A percentile compares a stretch with the other conserved stretches of the same genome.
Evolutionary conservation across 176 grass and related monocot species (phyloP).

Genomic region (Triticum monococcum): DNA sequence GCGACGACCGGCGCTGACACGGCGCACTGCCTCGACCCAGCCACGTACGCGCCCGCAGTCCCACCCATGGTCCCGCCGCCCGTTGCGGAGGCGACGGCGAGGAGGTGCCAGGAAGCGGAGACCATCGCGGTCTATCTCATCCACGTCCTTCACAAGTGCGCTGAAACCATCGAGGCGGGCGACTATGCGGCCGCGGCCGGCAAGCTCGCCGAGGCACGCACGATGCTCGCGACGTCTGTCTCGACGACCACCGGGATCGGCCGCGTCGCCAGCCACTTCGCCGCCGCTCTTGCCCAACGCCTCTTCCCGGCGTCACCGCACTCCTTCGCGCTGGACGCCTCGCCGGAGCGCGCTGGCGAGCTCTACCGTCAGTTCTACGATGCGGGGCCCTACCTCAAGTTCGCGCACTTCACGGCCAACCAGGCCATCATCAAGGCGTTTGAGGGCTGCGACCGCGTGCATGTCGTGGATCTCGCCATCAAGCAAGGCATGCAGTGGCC

Average conservation of each 20-base stretch:
- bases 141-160: conserved; percentile 48
- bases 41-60: not conserved
- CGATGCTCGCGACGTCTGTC: conserved; percentile 4
- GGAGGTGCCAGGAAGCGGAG: conserved; percentile 13
- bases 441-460: conserved; percentile 28
- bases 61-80: not conserved
- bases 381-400: conserved; percentile 66
- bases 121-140: conserved; percentile 34
- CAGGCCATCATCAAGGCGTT: conserved; percentile 54
- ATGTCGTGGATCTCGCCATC: conserved; percentile 61
- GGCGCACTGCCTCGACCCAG: not conserved
- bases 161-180: conserved; percentile 34
- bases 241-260: conserved; percentile 49
- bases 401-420: conserved; percentile 71
- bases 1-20: not conserved
- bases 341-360: not conserved
- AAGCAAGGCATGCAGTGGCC: conserved; percentile 65
- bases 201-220: conserved; percentile 31
- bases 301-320: conserved; percentile 33
- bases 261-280: conserved; percentile 61
- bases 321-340: not conserved
- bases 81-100: not conserved
- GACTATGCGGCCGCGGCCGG: conserved; percentile 28
- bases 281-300: conserved; percentile 51
- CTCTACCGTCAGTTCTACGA: conserved; percentile 63